Conservation (phyloP, 129 eudicot species). For the Smallanthus sonchifolius region DNA sequence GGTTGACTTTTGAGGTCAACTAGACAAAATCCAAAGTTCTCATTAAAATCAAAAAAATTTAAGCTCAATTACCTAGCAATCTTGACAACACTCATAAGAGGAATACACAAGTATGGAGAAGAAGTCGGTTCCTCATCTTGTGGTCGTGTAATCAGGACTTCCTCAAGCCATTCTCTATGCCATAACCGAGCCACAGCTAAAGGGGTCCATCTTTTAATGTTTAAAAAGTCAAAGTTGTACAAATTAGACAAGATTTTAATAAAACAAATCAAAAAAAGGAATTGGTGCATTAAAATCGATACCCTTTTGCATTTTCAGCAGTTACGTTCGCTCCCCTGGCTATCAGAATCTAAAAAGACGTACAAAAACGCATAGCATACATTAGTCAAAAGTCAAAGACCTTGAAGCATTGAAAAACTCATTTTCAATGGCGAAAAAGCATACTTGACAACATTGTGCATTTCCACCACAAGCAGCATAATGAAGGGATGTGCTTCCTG, state of each 20-base stretch:
- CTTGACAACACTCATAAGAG: slow-evolving; percentile 77
- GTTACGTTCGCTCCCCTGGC: slow-evolving; percentile 60
- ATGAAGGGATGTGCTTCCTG: slow-evolving; percentile 85
- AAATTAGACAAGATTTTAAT: not conserved
- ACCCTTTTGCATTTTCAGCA: slow-evolving; percentile 72
- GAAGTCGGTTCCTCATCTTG: slow-evolving; percentile 32
- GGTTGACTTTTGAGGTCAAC: not conserved
- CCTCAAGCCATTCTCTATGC: slow-evolving; percentile 74
- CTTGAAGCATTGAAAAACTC: not conserved
- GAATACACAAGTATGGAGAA: slow-evolving; percentile 78
- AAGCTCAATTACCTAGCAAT: slow-evolving; percentile 53
- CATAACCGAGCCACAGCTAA: slow-evolving; percentile 81
- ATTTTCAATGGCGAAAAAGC: slow-evolving; percentile 10
- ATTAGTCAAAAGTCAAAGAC: not conserved
- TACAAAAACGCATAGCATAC: not conserved
- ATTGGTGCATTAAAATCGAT: slow-evolving; percentile 16
- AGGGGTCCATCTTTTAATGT: slow-evolving; percentile 61
- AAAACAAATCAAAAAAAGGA: not conserved
- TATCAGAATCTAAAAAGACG: slow-evolving; percentile 47
- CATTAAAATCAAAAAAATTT: not conserved
- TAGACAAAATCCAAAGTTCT: not conserved
- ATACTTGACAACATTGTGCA: slow-evolving; percentile 82
- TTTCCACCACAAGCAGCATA: slow-evolving; percentile 94
- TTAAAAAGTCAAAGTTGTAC: not conserved
- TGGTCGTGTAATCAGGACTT: slow-evolving; percentile 38